Evolutionary conservation across 2,329 filamentous ascomycete species (phyloP).

Genomic region (Fusarium paranaense): DNA sequence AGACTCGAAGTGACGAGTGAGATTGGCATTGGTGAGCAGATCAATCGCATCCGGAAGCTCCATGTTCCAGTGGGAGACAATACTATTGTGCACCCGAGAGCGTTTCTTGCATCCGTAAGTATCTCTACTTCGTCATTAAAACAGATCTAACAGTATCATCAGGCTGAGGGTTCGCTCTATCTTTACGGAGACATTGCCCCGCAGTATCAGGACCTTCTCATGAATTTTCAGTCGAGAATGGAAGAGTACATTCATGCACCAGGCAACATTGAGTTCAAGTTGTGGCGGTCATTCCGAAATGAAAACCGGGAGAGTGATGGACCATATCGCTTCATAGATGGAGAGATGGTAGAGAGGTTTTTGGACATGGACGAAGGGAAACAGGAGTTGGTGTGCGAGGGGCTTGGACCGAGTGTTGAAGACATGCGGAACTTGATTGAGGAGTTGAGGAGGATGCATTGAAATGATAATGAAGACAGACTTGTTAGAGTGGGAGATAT

Average conservation of each 20-base stretch:
- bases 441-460: slow-evolving; percentile 72
- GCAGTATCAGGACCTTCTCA: slow-evolving; percentile 80
- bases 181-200: slow-evolving; percentile 85
- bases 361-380: slow-evolving; percentile 73
- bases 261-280: slow-evolving; percentile 80
- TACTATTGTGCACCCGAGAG: slow-evolving; percentile 80
- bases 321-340: slow-evolving; percentile 90
- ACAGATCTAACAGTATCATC: slow-evolving; percentile 51
- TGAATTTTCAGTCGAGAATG: slow-evolving; percentile 81
- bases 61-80: slow-evolving; percentile 72
- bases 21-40: slow-evolving; percentile 89
- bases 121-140: not conserved
- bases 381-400: slow-evolving; percentile 66
- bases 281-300: slow-evolving; percentile 86
- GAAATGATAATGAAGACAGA: slow-evolving; percentile 22
- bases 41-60: slow-evolving; percentile 86
- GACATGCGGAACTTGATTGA: slow-evolving; percentile 72
- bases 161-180: slow-evolving; percentile 90
- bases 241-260: slow-evolving; percentile 74
- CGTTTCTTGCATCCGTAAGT: slow-evolving; percentile 89
- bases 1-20: slow-evolving; percentile 81
- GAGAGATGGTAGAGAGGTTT: slow-evolving; percentile 89
- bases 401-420: slow-evolving; percentile 70
- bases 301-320: slow-evolving; percentile 78
- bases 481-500: not conserved